A percentile compares a stretch with the other conserved stretches of the same genome.
Evolutionary conservation across 2,329 filamentous ascomycete genomes (phyloP).

Genomic region (Alternaria incomplexa): DNA sequence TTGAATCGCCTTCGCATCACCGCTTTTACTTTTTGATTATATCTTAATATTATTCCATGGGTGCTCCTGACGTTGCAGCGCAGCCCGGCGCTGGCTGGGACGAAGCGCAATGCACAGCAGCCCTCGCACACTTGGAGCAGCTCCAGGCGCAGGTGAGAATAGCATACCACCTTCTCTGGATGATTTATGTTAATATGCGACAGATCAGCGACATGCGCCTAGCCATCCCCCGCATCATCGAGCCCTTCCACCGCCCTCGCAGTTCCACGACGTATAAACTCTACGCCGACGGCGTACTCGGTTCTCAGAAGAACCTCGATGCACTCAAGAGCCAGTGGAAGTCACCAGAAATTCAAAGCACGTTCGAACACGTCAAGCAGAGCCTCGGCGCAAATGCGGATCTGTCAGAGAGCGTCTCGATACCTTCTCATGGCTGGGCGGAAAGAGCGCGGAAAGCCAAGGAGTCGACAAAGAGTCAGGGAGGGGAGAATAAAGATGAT

Average conservation of each 20-base stretch:
- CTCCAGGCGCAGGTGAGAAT: constrained; percentile 51
- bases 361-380: constrained; percentile 44
- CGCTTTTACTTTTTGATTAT: not conserved
- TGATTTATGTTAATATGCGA: constrained; percentile 3
- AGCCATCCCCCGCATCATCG: constrained; percentile 51
- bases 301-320: constrained; percentile 46
- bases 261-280: constrained; percentile 45
- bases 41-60: constrained; percentile 19
- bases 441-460: constrained; percentile 33
- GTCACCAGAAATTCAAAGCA: constrained; percentile 41
- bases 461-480: constrained; percentile 16
- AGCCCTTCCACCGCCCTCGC: constrained; percentile 44
- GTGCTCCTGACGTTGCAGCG: constrained; percentile 13
- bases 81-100: constrained; percentile 41
- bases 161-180: not conserved
- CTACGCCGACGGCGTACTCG: constrained; percentile 47
- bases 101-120: constrained; percentile 49
- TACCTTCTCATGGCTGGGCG: constrained; percentile 50
- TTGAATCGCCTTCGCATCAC: not conserved
- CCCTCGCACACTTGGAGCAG: constrained; percentile 53
- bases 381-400: constrained; percentile 48
- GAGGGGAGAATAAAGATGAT: constrained; percentile 16
- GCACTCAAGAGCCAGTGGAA: constrained; percentile 48
- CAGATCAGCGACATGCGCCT: constrained; percentile 53
- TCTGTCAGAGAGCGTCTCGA: constrained; percentile 41